phyloP scores from a whole-genome alignment of 495 filamentous ascomycete species.

The Annulohypoxylon moriforme region DNA sequence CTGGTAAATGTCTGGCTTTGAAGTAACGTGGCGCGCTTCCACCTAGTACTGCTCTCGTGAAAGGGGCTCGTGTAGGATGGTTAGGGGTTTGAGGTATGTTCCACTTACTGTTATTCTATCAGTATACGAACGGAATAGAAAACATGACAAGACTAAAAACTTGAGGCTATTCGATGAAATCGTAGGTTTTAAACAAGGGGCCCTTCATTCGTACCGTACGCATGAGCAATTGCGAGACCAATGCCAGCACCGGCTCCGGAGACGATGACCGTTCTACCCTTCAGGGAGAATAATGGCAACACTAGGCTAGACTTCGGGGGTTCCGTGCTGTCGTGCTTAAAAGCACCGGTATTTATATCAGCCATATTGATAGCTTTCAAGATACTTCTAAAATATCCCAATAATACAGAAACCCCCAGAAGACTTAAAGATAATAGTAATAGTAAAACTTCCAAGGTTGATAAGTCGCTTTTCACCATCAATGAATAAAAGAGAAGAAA shows the following conservation, averaged over 20 bases:
- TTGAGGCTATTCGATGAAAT: neutral
- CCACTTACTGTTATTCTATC: conserved; percentile 32
- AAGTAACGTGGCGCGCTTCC: neutral
- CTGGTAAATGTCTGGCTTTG: neutral
- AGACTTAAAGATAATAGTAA: neutral
- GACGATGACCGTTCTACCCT: conserved; percentile 85
- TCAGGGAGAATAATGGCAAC: conserved; percentile 83
- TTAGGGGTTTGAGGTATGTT: neutral
- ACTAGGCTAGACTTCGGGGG: conserved; percentile 71
- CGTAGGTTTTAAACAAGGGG: neutral
- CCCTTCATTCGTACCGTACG: conserved; percentile 44
- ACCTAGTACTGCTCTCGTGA: neutral
- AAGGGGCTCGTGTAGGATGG: neutral
- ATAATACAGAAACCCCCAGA: neutral
- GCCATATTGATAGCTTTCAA: conserved; percentile 48
- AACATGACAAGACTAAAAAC: neutral
- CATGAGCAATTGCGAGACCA: conserved; percentile 80
- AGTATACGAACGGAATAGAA: conserved; percentile 4
- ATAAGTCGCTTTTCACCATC: neutral
- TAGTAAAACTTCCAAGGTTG: neutral
- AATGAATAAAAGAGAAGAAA: neutral
- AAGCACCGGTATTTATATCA: conserved; percentile 63
- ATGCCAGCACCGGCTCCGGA: conserved; percentile 87
- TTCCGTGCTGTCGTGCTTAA: conserved; percentile 69
- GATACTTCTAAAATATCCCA: neutral